These are phyloP conservation scores for Teratosphaeria epicoccoides DNA, from an alignment of 2,329 filamentous ascomycete genomes.

Conservation along the genomic window DNA sequence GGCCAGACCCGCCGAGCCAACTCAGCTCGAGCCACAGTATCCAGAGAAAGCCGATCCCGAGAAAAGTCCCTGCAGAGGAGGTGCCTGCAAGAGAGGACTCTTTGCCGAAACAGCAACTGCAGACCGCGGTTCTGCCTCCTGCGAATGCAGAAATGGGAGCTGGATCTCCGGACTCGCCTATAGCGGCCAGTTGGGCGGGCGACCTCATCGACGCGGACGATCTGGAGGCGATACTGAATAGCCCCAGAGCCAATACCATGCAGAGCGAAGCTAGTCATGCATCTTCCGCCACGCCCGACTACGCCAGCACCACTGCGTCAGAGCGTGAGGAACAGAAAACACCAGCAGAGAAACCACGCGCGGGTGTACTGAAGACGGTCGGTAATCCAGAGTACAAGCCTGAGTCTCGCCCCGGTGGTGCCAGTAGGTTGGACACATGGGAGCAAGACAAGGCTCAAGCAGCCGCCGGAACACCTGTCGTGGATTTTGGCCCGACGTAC, in stretches of 20 bases:
- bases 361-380: constrained; percentile 70
- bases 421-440: constrained; percentile 22
- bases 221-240: constrained; percentile 28
- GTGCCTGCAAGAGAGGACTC: constrained; percentile 4
- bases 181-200: constrained; percentile 14
- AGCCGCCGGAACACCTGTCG: constrained; percentile 53
- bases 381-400: constrained; percentile 43
- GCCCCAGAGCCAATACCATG: constrained; percentile 22
- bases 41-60: constrained; percentile 20
- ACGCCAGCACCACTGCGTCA: constrained; percentile 53
- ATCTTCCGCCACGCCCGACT: constrained; percentile 46
- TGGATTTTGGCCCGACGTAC: constrained; percentile 80
- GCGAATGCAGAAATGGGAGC: constrained; percentile 5
- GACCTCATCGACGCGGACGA: constrained; percentile 35
- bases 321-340: constrained; percentile 35
- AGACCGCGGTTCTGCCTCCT: background rate
- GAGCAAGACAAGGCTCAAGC: constrained; percentile 24
- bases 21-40: constrained; percentile 20
- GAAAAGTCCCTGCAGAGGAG: background rate
- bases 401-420: constrained; percentile 28
- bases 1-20: constrained; percentile 8
- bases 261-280: constrained; percentile 20
- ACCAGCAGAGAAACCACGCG: constrained; percentile 56
- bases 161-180: constrained; percentile 13
- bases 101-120: background rate